phyloP scores from a whole-genome alignment of 768 basidiomycete species.

The Fistulinella prunicolor region DNA sequence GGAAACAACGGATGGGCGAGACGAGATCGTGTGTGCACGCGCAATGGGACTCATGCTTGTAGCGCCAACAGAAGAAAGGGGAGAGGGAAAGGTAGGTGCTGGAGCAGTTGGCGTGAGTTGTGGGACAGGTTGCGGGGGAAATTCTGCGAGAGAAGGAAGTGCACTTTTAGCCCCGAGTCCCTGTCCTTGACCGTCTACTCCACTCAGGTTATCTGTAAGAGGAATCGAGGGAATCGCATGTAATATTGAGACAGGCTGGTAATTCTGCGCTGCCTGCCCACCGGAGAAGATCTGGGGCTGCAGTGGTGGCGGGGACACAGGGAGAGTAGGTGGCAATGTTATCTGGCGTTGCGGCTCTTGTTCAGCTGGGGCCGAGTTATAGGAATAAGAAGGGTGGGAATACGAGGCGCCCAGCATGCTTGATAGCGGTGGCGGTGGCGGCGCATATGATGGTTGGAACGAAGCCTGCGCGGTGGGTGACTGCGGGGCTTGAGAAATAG shows the following conservation, averaged over 20 bases:
- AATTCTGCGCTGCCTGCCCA: constrained; percentile 12
- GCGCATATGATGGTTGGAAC: constrained; percentile 29
- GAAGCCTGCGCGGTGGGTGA: constrained; percentile 26
- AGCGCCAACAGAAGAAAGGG: constrained; percentile 15
- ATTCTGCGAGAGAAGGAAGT: constrained; percentile 7
- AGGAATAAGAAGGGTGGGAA: constrained; percentile 11
- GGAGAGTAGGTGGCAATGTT: constrained; percentile 9
- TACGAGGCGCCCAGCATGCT: constrained; percentile 15
- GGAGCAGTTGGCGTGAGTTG: constrained; percentile 15
- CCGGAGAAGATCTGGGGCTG: constrained; percentile 11
- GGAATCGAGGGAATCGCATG: constrained; percentile 11
- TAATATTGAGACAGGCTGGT: constrained; percentile 22
- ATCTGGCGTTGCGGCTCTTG: constrained; percentile 14
- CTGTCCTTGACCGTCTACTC: constrained; percentile 16
- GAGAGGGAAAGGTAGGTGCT: constrained; percentile 15
- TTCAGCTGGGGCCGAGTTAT: constrained; percentile 7
- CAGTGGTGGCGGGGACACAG: constrained; percentile 6
- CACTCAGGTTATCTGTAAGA: constrained; percentile 1
- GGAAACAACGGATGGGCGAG: constrained; percentile 16
- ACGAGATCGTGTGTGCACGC: constrained; percentile 30
- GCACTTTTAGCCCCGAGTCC: constrained; percentile 2
- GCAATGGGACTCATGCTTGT: constrained; percentile 17
- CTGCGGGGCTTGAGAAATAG: constrained; percentile 26
- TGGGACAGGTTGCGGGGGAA: constrained; percentile 16
- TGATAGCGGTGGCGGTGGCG: constrained; percentile 18